Conservation (phyloP, 2,329 filamentous ascomycete genomes). For the Onygenales sp. region DNA sequence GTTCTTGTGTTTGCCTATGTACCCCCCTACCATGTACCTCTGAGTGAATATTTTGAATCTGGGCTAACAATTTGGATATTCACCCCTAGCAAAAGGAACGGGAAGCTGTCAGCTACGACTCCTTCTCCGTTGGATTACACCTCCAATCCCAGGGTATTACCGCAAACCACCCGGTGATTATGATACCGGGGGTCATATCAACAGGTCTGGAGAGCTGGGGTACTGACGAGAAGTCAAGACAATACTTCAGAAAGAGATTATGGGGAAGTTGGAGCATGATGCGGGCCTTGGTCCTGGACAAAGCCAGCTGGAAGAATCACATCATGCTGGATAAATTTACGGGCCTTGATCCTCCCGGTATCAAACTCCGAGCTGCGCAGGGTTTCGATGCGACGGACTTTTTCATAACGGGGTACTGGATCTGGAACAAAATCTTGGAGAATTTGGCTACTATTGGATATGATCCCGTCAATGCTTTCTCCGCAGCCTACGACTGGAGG, state of each 20-base stretch:
- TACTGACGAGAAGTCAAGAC: conserved; percentile 70
- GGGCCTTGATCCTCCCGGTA: conserved; percentile 77
- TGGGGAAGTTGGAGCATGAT: conserved; percentile 99
- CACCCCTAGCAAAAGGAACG: conserved; percentile 61
- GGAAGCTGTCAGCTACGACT: conserved; percentile 82
- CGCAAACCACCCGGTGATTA: conserved; percentile 82
- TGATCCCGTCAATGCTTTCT: conserved; percentile 67
- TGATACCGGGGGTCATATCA: conserved; percentile 96
- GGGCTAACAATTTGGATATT: conserved; percentile 3
- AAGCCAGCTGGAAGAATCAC: conserved; percentile 88
- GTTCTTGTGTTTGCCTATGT: background rate
- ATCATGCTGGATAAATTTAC: conserved; percentile 93
- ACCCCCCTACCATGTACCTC: background rate
- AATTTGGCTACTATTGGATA: conserved; percentile 94
- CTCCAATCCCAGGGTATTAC: conserved; percentile 69
- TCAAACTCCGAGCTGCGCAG: conserved; percentile 87
- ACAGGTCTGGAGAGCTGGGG: conserved; percentile 96
- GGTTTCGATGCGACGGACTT: conserved; percentile 98
- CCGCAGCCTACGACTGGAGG: conserved; percentile 79
- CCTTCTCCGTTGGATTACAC: conserved; percentile 82
- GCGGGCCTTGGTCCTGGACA: conserved; percentile 84
- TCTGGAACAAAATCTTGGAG: conserved; percentile 97
- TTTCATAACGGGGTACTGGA: conserved; percentile 77
- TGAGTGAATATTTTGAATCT: background rate
- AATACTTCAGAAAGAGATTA: conserved; percentile 86